phyloP scores from a whole-genome alignment of 805 yeast species.

The Ogataea dorogensis region DNA sequence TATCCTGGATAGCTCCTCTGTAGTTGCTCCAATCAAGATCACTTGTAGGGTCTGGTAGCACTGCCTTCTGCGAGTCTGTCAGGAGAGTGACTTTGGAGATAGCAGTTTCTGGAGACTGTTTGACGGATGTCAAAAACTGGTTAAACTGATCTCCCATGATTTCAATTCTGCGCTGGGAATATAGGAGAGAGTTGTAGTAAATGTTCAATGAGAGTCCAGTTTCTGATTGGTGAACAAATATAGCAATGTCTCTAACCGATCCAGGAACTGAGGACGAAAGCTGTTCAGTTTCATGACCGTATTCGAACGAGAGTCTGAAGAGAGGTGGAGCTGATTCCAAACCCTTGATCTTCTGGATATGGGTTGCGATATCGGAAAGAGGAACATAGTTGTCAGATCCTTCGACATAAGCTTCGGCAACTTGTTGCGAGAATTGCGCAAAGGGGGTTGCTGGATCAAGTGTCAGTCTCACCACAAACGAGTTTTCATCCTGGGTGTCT shows the following conservation, averaged over 20 bases:
- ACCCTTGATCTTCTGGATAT: constrained; percentile 47
- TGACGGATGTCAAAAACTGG: constrained; percentile 45
- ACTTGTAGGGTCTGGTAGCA: constrained; percentile 82
- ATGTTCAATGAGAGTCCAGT: constrained; percentile 37
- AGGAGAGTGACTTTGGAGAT: constrained; percentile 66
- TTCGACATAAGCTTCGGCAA: constrained; percentile 40
- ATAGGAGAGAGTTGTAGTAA: constrained; percentile 75
- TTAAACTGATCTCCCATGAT: constrained; percentile 71
- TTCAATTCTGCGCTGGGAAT: constrained; percentile 63
- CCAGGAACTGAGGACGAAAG: constrained; percentile 50
- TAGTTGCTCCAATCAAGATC: constrained; percentile 89
- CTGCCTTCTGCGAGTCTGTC: constrained; percentile 58
- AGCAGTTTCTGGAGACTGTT: constrained; percentile 36
- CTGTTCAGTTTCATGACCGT: constrained; percentile 39
- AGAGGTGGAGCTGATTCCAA: constrained; percentile 60
- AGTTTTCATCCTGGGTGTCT: constrained; percentile 43
- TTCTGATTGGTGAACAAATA: constrained; percentile 41
- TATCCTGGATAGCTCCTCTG: constrained; percentile 96
- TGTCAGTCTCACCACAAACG: constrained; percentile 61
- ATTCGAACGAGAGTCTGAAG: constrained; percentile 60
- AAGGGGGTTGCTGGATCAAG: constrained; percentile 58
- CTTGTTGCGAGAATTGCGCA: constrained; percentile 46
- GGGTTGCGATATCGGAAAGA: constrained; percentile 55
- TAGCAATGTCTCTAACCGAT: constrained; percentile 62
- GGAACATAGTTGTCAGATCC: constrained; percentile 39